Evolutionary conservation across 1,139 yeast genomes (phyloP).

Genomic region (Pichia sp.): DNA sequence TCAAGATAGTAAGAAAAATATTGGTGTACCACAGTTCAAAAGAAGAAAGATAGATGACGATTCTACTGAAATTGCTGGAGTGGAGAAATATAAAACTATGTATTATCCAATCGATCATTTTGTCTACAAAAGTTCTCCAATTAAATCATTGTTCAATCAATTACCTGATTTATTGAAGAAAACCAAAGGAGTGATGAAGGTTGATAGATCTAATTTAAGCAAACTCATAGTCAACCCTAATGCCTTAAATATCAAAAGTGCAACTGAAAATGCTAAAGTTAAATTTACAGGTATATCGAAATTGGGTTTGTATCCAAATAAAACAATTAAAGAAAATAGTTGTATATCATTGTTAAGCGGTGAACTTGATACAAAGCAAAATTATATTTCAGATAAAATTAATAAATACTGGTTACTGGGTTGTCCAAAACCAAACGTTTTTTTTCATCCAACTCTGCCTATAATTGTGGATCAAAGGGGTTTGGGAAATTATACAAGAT

Average conservation of each 20-base stretch:
- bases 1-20: conserved; percentile 8
- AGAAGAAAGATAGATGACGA: conserved; percentile 18
- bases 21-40: conserved; percentile 21
- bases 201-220: conserved; percentile 13
- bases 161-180: conserved; percentile 22
- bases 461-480: conserved; percentile 72
- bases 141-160: conserved; percentile 28
- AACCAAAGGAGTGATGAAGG: conserved; percentile 12
- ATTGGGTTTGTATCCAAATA: conserved; percentile 53
- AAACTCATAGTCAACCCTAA: conserved; percentile 10
- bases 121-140: conserved; percentile 38
- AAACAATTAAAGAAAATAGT: conserved; percentile 42
- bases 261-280: conserved; percentile 51
- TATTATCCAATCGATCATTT: conserved; percentile 41
- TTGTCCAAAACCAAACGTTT: conserved; percentile 73
- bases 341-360: conserved; percentile 66
- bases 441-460: conserved; percentile 47
- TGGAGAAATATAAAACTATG: conserved; percentile 45
- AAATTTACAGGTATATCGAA: conserved; percentile 70
- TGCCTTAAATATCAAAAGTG: conserved; percentile 34
- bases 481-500: conserved; percentile 71
- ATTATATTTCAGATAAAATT: conserved; percentile 56
- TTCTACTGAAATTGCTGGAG: conserved; percentile 30
- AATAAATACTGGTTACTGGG: conserved; percentile 84
- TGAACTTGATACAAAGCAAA: conserved; percentile 57